A percentile compares a stretch with the other conserved stretches of the same genome.
These are phyloP conservation scores for Cyanidioschyzon merolae DNA, from an alignment of 23 red algal genomes.

Conservation along the genomic window DNA sequence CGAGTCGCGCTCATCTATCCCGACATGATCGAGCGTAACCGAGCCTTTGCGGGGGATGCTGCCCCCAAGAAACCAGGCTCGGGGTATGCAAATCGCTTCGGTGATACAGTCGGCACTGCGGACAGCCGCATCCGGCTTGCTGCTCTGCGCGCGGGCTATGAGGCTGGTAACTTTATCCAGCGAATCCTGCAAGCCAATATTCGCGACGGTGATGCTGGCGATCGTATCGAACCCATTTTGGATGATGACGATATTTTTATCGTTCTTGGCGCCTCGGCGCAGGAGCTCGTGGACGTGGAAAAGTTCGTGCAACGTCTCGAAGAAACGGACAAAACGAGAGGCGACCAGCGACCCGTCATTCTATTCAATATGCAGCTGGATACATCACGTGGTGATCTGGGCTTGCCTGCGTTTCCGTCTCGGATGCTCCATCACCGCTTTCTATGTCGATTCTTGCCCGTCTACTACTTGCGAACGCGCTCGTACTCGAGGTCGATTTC, in stretches of 20 bases:
- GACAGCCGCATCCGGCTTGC: not conserved
- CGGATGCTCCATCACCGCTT: constrained; percentile 72
- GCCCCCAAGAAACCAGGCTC: constrained; percentile 36
- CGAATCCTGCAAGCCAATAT: constrained; percentile 41
- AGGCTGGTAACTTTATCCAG: constrained; percentile 15
- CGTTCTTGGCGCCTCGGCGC: constrained; percentile 60
- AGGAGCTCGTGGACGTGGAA: constrained; percentile 85
- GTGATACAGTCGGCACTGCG: constrained; percentile 17
- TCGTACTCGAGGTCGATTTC: constrained; percentile 50
- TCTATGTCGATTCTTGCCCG: constrained; percentile 52
- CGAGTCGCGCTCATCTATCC: constrained; percentile 51
- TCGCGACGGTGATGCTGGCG: constrained; percentile 37
- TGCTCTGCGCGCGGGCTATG: not conserved
- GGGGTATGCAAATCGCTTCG: constrained; percentile 44
- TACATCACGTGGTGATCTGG: constrained; percentile 70
- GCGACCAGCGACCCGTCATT: constrained; percentile 45
- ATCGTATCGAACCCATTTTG: constrained; percentile 33
- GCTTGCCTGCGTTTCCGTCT: constrained; percentile 82
- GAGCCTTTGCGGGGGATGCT: constrained; percentile 45
- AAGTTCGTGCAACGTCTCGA: constrained; percentile 24
- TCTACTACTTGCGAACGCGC: constrained; percentile 76
- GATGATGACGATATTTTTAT: constrained; percentile 84
- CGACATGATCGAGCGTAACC: constrained; percentile 71
- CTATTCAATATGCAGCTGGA: constrained; percentile 96
- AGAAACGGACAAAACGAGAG: not conserved